Evolutionary conservation across 345 rosid species (phyloP), one percentile per base, ranked within the genome.

Genomic region (Brassica napus): DNA sequence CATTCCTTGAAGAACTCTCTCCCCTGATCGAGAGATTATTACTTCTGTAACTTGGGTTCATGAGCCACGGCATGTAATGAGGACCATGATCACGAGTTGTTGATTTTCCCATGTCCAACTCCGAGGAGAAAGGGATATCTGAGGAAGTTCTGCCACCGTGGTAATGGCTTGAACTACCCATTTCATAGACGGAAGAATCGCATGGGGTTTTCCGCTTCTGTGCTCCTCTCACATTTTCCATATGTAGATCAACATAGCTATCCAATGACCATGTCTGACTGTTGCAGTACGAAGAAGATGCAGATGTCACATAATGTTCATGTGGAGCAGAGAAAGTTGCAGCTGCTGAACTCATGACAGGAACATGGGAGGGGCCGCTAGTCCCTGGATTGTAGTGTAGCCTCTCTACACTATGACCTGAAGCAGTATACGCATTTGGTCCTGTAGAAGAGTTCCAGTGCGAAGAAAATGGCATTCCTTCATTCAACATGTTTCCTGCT

Each of bases 121-220:
- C 97, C 49, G 85, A 74, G 42, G 89, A 72, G 30, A 78, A 72
- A 28, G 87, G 87, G 69, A 85, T 61, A 82, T 85, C 90, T 59
- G 96, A 86, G 84, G 94, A 90, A 83, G 87, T 82, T 77, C 89
- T 91, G 15, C 85, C 91, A 52, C 81, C 72, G 32, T 79, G 78
- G 74, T 84, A 86, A 84, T 88, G 86, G 86, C 93, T 90, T 70
- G 90, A 80, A 82, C 91, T 88, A 65, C 93, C 92, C 60, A 88
- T 85, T 79, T 94, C 97, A 74, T 85, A 87, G 39, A 84, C 87
- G 71, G 93, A 82, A 55, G 91, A 86, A 64, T 79, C 79, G 52
- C 84, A 89, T 18, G 92, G 97, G 75, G 86, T 87, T 83, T 94
- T 94, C 49, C 98, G 68, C 87, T 94, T 94, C 70, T 89, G 92